Evolutionary conservation across 208 protist species (phyloP), one percentile per base, ranked within the genome.

Genomic region (Trypanosoma boissoni): DNA sequence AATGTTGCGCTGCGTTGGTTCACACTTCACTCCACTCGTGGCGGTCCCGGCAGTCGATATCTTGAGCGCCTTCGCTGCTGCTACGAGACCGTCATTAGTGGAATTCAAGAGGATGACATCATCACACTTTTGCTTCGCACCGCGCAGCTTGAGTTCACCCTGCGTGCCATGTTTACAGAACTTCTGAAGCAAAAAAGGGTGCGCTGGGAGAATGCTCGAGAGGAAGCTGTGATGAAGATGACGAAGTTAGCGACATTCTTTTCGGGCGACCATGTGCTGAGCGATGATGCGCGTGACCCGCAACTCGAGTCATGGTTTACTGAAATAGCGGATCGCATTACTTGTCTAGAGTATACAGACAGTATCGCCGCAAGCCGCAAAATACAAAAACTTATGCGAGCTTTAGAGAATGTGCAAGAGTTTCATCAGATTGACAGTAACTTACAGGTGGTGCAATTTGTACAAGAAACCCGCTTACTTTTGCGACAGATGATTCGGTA

Each of bases 1-100:
- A 99, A 99, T 76, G 90, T 95, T 3, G 89, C 93, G 29, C 64
- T 99, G 48, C 83, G 97, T 8, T 99, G 96, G 95, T 82, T 98
- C 29, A 81, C 98, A 24, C 80, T 99, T 21, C 97, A 97, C 49
- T 68, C 73, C 1, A 76, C 78, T 18, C 60, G 64, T 5, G 58
- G 51, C 23, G 48, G 61, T 5, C 21, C 56, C 5, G 36, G 55
- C 2, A 58, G 58, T 49, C 44, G 52, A 7, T 62, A 55, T 39
- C 20, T 56, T 36, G 59, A 74, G 29, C 41, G 53, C 9, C 59
- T 74, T 41, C 49, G 66, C 45, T 32, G 50, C 23, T 37, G 58
- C 18, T 81, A 79, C 42, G 66, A 73, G 16, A 56, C 63, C 14
- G 59, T 93, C 10, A 42, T 43, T 24, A 27, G 23, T 1, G 62